Conservation (phyloP, 495 filamentous ascomycete species). For the Hypomontagnella monticulosa region DNA sequence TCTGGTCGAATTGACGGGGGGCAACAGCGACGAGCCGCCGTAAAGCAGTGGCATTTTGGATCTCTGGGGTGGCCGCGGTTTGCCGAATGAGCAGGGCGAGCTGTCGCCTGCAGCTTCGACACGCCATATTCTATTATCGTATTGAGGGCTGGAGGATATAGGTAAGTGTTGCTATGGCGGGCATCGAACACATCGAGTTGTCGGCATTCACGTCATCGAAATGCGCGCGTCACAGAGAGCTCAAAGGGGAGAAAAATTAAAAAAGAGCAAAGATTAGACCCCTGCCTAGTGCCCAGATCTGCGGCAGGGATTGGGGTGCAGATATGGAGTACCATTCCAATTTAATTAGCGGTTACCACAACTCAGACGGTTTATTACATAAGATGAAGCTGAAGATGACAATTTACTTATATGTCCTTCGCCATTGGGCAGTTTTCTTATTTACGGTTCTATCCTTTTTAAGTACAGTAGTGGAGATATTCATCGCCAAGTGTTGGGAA, state of each 20-base stretch:
- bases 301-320: slow-evolving; percentile 21
- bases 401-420: too few species aligned
- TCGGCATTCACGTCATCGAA: slow-evolving; percentile 37
- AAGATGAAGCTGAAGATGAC: too few species aligned
- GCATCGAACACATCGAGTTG: slow-evolving; percentile 15
- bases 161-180: not conserved
- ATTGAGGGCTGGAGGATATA: not conserved
- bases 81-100: slow-evolving; percentile 41
- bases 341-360: too few species aligned
- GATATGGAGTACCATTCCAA: too few species aligned
- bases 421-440: too few species aligned
- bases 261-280: slow-evolving; percentile 31
- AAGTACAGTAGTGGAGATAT: not conserved
- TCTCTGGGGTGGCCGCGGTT: slow-evolving; percentile 27
- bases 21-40: slow-evolving; percentile 19
- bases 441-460: too few species aligned
- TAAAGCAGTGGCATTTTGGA: slow-evolving; percentile 32
- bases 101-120: slow-evolving; percentile 47
- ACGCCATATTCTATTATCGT: slow-evolving; percentile 44
- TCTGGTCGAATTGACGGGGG: slow-evolving; percentile 19
- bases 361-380: too few species aligned
- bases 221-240: slow-evolving; percentile 25
- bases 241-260: slow-evolving; percentile 11
- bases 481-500: not conserved
- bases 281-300: slow-evolving; percentile 19